Base-by-base conservation (phyloP, 495 filamentous ascomycete species). In the Friedmanniomyces endolithicus region DNA sequence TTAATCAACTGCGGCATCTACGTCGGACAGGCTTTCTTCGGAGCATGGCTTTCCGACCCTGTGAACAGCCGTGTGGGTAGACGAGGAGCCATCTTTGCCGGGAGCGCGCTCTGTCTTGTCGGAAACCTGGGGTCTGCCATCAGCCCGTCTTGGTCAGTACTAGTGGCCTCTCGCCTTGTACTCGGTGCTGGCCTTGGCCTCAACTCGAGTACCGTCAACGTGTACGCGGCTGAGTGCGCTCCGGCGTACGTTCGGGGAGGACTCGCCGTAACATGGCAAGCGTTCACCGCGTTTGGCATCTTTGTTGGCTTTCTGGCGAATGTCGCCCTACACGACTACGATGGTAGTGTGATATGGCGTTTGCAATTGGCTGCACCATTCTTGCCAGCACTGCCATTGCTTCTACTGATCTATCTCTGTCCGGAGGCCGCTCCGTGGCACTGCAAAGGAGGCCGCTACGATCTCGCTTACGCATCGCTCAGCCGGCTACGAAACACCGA, bases 151-250 rank as follows among this genome's bases (percentile, higher is more conserved):
- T 85, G 81, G 81, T 63, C 63, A 7, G 73, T 83, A 56, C 69
- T 85, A 4, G 72, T 84, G 24, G 61, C 74, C 22, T 72, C 67
- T 35, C 79, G 82, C 4, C 70, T 85, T 11, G 79, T 55, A 17
- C 46, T 56, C 14, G 58, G 82, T 17, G 41, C 61, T 11, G 63
- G 63, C 1, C 51, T 62, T 11, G 61, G 62, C 24, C 51, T 56
- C 16, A 65, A 65, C 17, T 50, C 53, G 19, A 51, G 41, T 11
- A 74, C 70, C 20, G 81, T 88, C 16, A 84, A 87, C 8, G 78
- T 94, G 24, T 90, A 78, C 61, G 80, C 84, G 2, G 86, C 85
- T 2, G 87, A 94, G 62, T 88, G 83, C 65, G 72, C 77, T 11
- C 87, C 87, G 0, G 81, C 87, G 16, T 65, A 71, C 20, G 83